Evolutionary conservation across 2,329 filamentous ascomycete genomes (phyloP), one percentile per base, ranked within the genome.

Genomic region (Domatiomyces globalis): DNA sequence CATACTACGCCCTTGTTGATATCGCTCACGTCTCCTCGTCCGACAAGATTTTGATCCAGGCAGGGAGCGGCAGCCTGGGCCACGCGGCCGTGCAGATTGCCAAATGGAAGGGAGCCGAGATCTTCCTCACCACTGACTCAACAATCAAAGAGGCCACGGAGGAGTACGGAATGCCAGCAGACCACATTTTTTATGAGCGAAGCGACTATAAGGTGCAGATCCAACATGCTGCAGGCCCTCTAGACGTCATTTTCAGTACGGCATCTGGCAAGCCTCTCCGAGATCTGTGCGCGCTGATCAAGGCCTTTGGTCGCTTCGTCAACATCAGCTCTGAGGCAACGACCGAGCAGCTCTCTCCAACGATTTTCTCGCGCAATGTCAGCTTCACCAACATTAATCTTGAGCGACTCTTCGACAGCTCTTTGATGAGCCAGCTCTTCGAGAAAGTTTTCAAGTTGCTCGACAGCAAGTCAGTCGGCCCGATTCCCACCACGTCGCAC

Each of bases 111-210:
- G 60, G 59, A 17, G 59, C 58, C 1, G 53, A 57, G 22, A 49
- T 62, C 20, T 61, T 51, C 49, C 55, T 51, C 7, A 62, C 61
- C 7, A 55, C 22, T 10, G 44, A 46, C 20, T 54, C 54, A 15
- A 60, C 64, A 54, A 57, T 27, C 15, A 49, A 56, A 17, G 52
- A 61, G 8, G 43, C 64, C 2, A 56, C 55, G 45, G 47, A 57
- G 12, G 51, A 50, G 10, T 62, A 51, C 18, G 58, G 50, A 6
- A 56, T 67, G n/a, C 59, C 57, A 2, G 27, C 12, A 2, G 50
- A 61, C 1, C 61, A 56, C 4, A 69, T 71, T 42, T 68, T 70
- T 55, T 52, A 51, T 10, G 64, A 59, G 1, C 57, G 61, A 12
- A 45, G 17, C 43, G 43, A 45, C 15, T 46, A 27, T 7, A 25